phyloP scores from a whole-genome alignment of 306 rosid genomes.

The Vigna reflexopilosa region DNA sequence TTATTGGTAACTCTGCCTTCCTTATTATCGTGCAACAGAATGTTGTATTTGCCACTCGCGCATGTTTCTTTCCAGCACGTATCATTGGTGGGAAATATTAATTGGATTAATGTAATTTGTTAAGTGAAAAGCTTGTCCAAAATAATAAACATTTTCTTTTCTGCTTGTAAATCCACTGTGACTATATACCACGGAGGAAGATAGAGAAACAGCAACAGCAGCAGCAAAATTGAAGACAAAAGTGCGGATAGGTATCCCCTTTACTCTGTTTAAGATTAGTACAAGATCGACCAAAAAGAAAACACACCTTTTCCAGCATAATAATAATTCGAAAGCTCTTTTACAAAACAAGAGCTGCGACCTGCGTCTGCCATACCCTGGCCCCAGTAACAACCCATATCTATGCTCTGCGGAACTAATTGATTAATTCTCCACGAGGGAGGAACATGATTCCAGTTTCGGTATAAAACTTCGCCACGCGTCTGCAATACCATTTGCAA shows the following conservation, averaged over 20 bases:
- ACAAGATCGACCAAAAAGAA: constrained; percentile 51
- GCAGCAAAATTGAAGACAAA: constrained; percentile 8
- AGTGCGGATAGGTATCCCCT: constrained; percentile 2
- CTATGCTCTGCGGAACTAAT: constrained; percentile 38
- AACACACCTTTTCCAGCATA: constrained; percentile 46
- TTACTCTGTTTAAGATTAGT: constrained; percentile 54
- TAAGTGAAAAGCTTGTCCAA: not conserved
- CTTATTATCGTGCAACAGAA: too few species aligned
- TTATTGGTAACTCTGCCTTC: too few species aligned
- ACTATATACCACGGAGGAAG: not conserved
- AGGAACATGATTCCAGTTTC: constrained; percentile 81
- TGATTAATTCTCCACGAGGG: constrained; percentile 44
- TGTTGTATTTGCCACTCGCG: too few species aligned
- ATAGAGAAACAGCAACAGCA: not conserved
- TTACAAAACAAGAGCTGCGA: constrained; percentile 51
- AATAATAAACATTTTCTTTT: not conserved
- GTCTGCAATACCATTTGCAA: constrained; percentile 83
- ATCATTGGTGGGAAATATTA: not conserved
- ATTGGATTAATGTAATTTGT: not conserved
- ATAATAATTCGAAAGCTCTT: constrained; percentile 46
- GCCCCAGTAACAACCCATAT: constrained; percentile 27
- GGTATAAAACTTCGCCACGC: constrained; percentile 98
- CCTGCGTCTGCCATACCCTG: constrained; percentile 42
- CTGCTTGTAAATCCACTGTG: not conserved
- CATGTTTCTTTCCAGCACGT: not conserved